A percentile compares a stretch with the other conserved stretches of the same genome.
Conservation (phyloP, 108 stramenopile genomes). For the Nitzschia putrida region DNA sequence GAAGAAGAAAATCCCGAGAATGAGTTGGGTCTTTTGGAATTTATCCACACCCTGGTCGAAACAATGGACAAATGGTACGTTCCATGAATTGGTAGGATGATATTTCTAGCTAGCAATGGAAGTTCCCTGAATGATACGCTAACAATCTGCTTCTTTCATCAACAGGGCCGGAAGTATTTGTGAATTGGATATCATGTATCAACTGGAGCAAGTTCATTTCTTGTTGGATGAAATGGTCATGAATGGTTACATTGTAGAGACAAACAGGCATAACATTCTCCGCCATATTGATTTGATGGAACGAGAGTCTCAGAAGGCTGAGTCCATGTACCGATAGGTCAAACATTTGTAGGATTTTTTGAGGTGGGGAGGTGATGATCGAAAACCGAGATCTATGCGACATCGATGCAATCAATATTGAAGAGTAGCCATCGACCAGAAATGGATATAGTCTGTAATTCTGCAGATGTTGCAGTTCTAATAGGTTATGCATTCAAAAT, state of each 20-base stretch:
- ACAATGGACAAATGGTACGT: conserved; percentile 82
- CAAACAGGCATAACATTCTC: conserved; percentile 86
- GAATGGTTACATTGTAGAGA: conserved; percentile 93
- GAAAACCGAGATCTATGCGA: too few relatives aligned
- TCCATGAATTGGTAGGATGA: too few relatives aligned
- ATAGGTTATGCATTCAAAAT: not conserved
- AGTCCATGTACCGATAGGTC: conserved; percentile 83
- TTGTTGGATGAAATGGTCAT: conserved; percentile 95
- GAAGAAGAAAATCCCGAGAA: conserved; percentile 86
- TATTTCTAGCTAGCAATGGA: too few relatives aligned
- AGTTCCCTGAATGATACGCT: too few relatives aligned
- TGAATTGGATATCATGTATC: conserved; percentile 97
- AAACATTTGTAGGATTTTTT: too few relatives aligned
- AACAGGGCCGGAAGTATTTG: conserved; percentile 63
- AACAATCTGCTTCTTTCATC: too few relatives aligned
- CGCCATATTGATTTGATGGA: conserved; percentile 89
- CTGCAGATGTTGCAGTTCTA: too few relatives aligned
- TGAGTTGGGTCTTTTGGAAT: conserved; percentile 94
- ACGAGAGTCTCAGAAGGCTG: conserved; percentile 80
- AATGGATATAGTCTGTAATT: too few relatives aligned
- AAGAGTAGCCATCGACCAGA: too few relatives aligned
- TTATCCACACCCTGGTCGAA: conserved; percentile 93
- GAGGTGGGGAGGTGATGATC: too few relatives aligned
- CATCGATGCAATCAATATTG: too few relatives aligned
- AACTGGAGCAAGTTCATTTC: conserved; percentile 94